phyloP scores from a whole-genome alignment of 352 stramenopile species.

The Pythium rishiriense region DNA sequence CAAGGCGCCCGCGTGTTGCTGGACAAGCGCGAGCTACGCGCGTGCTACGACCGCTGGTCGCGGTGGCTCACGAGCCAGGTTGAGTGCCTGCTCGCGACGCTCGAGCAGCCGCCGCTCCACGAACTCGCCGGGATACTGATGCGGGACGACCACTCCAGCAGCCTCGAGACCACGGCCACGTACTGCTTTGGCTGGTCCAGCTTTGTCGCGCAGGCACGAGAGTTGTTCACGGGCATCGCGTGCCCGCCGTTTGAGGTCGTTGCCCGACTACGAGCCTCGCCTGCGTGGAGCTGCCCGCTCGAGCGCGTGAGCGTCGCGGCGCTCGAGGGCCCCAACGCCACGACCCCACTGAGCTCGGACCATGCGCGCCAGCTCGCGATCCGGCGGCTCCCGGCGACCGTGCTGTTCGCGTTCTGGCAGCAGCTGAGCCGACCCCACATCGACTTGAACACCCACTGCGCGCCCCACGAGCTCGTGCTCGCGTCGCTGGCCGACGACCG shows the following conservation, averaged over 20 bases:
- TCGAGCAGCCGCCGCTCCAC: slow-evolving; percentile 6
- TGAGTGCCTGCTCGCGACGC: slow-evolving; percentile 11
- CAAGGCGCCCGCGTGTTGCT: slow-evolving; percentile 10
- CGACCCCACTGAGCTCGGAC: background rate
- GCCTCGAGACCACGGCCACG: background rate
- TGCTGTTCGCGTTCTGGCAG: slow-evolving; percentile 21
- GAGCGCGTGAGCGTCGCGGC: slow-evolving; percentile 2
- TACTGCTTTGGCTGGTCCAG: slow-evolving; percentile 11
- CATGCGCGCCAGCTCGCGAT: background rate
- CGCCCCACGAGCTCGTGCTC: slow-evolving; percentile 6
- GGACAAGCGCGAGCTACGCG: background rate
- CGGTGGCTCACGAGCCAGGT: slow-evolving; percentile 17
- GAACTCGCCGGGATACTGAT: background rate
- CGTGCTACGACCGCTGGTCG: background rate
- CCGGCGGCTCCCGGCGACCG: background rate
- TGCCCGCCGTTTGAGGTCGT: background rate
- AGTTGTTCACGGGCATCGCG: slow-evolving; percentile 1
- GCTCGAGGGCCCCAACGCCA: too few species aligned
- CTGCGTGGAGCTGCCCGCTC: slow-evolving; percentile 1
- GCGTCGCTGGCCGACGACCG: background rate
- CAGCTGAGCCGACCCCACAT: slow-evolving; percentile 10
- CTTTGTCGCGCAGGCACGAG: slow-evolving; percentile 15
- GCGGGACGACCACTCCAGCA: too few species aligned
- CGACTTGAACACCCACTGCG: slow-evolving; percentile 4
- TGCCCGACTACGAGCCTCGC: background rate